These are phyloP conservation scores for Collybia nuda DNA, from an alignment of 768 basidiomycete species.

Conservation along the genomic window DNA sequence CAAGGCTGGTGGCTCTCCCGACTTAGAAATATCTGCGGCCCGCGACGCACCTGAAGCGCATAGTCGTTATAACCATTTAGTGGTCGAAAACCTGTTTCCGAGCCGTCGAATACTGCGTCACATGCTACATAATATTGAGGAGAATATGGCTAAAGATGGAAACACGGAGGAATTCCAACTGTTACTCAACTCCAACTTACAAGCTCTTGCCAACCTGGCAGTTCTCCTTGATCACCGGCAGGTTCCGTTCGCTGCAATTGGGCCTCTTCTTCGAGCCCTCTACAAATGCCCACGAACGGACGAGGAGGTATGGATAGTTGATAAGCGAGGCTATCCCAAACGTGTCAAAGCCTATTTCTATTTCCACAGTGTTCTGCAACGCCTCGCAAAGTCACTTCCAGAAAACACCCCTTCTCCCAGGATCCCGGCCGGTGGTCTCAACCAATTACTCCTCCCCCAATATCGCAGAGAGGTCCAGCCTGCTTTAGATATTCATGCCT, in stretches of 20 bases:
- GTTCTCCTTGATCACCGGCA: slow-evolving; percentile 48
- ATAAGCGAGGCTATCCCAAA: slow-evolving; percentile 19
- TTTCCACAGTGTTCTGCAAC: slow-evolving; percentile 45
- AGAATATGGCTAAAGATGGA: slow-evolving; percentile 26
- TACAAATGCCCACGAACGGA: slow-evolving; percentile 43
- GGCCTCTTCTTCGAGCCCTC: slow-evolving; percentile 44
- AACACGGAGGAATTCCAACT: slow-evolving; percentile 15
- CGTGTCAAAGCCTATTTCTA: slow-evolving; percentile 43
- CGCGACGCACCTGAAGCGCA: background rate
- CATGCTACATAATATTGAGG: slow-evolving; percentile 32
- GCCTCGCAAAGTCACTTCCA: slow-evolving; percentile 37
- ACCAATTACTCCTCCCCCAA: background rate
- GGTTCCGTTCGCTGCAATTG: slow-evolving; percentile 43
- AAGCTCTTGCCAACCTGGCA: slow-evolving; percentile 62
- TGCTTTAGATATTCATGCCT: slow-evolving; percentile 25
- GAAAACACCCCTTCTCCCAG: background rate
- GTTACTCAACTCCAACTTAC: slow-evolving; percentile 39
- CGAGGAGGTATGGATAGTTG: slow-evolving; percentile 36
- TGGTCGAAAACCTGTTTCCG: slow-evolving; percentile 12
- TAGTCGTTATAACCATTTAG: slow-evolving; percentile 9
- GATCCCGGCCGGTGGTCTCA: background rate
- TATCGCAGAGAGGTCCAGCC: slow-evolving; percentile 12
- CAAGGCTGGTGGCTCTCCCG: background rate
- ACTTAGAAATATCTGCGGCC: background rate
- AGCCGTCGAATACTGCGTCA: slow-evolving; percentile 16